These are phyloP conservation scores for Atkinsonella texensis DNA, from an alignment of 2,329 filamentous ascomycete species.

Conservation along the genomic window DNA sequence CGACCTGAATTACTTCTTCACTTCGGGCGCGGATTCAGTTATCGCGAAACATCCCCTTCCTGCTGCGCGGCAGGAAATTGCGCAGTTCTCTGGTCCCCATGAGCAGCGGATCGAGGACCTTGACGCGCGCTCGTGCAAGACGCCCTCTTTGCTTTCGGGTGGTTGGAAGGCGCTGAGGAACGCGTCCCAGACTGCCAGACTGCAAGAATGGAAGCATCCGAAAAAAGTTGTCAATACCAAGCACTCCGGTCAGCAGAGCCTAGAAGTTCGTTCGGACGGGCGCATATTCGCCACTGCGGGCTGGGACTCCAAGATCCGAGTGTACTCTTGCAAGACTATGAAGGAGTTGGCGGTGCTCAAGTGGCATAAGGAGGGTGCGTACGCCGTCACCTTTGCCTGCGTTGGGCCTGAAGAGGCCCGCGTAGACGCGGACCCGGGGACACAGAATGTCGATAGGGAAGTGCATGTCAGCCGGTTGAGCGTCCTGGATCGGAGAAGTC, in stretches of 20 bases:
- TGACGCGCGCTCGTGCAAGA: conserved; percentile 8
- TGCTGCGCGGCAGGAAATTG: conserved; percentile 13
- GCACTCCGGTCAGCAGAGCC: conserved; percentile 79
- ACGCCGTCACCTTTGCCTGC: conserved; percentile 61
- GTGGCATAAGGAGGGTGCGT: conserved; percentile 86
- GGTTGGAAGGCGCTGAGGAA: conserved; percentile 7
- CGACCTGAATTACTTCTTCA: conserved; percentile 50
- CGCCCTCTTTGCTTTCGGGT: conserved; percentile 13
- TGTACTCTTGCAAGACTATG: conserved; percentile 72
- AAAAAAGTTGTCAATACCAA: conserved; percentile 61
- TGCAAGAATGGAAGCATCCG: conserved; percentile 31
- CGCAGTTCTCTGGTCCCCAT: conserved; percentile 5
- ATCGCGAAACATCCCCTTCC: conserved; percentile 65
- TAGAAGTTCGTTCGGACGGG: conserved; percentile 67
- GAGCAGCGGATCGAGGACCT: conserved; percentile 3
- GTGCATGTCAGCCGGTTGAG: conserved; percentile 8
- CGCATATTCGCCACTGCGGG: conserved; percentile 81
- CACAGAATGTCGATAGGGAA: not conserved
- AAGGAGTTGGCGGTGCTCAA: conserved; percentile 84
- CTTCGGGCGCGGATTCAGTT: conserved; percentile 70
- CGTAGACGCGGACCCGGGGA: not conserved
- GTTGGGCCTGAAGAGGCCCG: conserved; percentile 14
- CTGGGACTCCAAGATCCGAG: conserved; percentile 73
- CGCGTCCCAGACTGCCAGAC: conserved; percentile 5
- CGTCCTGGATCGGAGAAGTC: conserved; percentile 52